Base-by-base conservation (phyloP, 1,284 basidiomycete genomes). In the Cryptococcus wingfieldii region DNA sequence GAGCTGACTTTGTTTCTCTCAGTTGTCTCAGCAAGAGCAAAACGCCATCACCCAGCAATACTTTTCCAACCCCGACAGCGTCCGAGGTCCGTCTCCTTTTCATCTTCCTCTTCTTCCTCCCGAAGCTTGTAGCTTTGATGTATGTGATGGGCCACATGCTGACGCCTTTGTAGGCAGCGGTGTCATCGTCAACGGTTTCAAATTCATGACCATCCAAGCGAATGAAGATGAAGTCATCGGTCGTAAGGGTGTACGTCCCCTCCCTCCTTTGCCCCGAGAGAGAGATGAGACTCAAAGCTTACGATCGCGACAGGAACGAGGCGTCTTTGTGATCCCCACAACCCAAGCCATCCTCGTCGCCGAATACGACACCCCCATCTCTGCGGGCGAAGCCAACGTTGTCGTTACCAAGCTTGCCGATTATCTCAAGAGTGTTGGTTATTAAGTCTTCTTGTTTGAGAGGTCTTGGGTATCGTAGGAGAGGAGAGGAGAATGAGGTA, bases 281-380 rank as follows among this genome's bases (percentile, higher is more conserved):
- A 47, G 45, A 28, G 10, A 14, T 9, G 28, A 48, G 7, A 37
- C 23, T 42, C 44, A 56, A 51, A 62, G 8, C 27, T 46, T n/a
- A 46, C 25, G 16, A 25, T 23, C 14, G 46, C 10, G 38, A 38
- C 71, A 95, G 91, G 83, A 82, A 28, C 85, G 90, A 73, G 95
- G 94, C 2, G 83, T 83, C 56, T 79, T 92, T 59, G 71, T 94
- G 61, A 87, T 91, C 57, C 90, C 91, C 81, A 97, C 93, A 27
- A 88, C 83, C 65, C 89, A 92, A 72, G 91, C 90, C 4, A 81
- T 96, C 60, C 81, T 98, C 56, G 84, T 98, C 25, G 83, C 86
- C 13, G 85, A 87, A 74, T 97, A 97, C 78, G 63, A 66, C 0
- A 80, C 83, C 27, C 90, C 90, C 0, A 79, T 76, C 41, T 71